Base-by-base conservation (phyloP, 2,329 filamentous ascomycete species). In the Colletotrichum sp. region DNA sequence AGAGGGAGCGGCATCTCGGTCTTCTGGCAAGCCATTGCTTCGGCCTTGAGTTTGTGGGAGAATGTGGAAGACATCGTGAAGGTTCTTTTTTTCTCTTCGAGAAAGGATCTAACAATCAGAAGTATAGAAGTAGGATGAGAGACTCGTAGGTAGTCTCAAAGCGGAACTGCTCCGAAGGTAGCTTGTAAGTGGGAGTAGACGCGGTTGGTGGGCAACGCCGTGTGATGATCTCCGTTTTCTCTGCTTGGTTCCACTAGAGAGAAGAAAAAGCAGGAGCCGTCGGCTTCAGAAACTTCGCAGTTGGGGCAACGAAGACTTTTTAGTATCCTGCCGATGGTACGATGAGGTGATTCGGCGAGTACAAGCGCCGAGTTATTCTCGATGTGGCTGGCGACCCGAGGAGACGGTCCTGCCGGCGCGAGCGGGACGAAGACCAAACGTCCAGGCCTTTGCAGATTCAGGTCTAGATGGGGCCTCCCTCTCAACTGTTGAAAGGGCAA, bases 1-100 rank as follows among this genome's bases (percentile, higher is more conserved):
- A 75, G 59, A 4, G 73, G 69, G 28, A 75, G 64, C 14, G 73
- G 73, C 73, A 75, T 75, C 8, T 73, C 48, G 34, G n/a, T 30
- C 18, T 59, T 59, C 7, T 56, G 58, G 48, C 63, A 67, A 63
- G 56, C 43, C 56, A 30, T 64, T 26, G 69, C 58, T 9, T 73
- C 73, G 26, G 34, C 38, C 59, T 75, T 75, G 48, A 48, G 16
- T 36, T 75, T 73, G 58, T 68, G 62, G 2, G 73, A 10, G 43
- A 67, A 61, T 10, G 48, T 38, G 32, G 30, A 43, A 26, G 68
- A 75, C 73, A 75, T 75, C 16, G 10, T n/a, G 36, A 14, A 16
- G 21, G 9, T 16, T 43, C 2, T 10, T 24, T 36, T n/a, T 52
- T 43, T 9, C 18, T n/a, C 18, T 4, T 21, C 10, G 43, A 52